These are phyloP conservation scores for Suillus ampliporus DNA, from an alignment of 768 basidiomycete species.

Conservation along the genomic window DNA sequence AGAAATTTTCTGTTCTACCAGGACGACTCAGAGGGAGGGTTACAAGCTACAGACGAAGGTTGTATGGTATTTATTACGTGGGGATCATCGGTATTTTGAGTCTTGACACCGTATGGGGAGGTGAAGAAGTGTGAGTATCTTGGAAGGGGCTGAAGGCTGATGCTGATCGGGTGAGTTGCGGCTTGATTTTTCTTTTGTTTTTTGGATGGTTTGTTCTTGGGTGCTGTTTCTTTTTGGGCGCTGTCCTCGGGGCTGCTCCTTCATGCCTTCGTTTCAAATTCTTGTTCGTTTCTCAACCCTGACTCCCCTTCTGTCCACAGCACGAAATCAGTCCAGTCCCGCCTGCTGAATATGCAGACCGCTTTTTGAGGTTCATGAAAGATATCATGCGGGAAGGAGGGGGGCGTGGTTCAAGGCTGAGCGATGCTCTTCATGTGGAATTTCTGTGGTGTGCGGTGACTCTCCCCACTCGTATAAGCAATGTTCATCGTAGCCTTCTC, in stretches of 20 bases:
- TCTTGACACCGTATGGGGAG: constrained; percentile 81
- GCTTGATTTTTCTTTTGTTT: constrained; percentile 14
- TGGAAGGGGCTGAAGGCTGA: constrained; percentile 90
- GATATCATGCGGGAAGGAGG: constrained; percentile 84
- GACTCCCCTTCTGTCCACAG: constrained; percentile 44
- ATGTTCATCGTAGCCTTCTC: too few species aligned
- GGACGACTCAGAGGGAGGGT: constrained; percentile 93
- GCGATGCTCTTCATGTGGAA: constrained; percentile 28
- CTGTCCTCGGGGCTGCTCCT: too few species aligned
- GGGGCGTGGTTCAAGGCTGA: constrained; percentile 55
- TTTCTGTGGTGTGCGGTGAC: too few species aligned
- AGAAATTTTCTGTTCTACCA: constrained; percentile 90
- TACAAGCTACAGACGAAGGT: constrained; percentile 86
- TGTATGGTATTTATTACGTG: constrained; percentile 88
- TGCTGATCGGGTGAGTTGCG: constrained; percentile 91
- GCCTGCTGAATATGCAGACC: constrained; percentile 83
- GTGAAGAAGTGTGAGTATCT: constrained; percentile 82
- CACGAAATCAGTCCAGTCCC: constrained; percentile 95
- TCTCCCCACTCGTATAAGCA: too few species aligned
- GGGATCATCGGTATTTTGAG: constrained; percentile 97
- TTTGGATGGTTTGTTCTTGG: too few species aligned
- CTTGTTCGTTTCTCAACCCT: background rate
- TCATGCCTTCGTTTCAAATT: constrained; percentile 12
- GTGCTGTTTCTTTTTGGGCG: too few species aligned
- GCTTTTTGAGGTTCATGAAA: constrained; percentile 88